These are phyloP conservation scores for Pseudozyma hubeiensis DNA, from an alignment of 1,284 basidiomycete genomes.

Conservation along the genomic window DNA sequence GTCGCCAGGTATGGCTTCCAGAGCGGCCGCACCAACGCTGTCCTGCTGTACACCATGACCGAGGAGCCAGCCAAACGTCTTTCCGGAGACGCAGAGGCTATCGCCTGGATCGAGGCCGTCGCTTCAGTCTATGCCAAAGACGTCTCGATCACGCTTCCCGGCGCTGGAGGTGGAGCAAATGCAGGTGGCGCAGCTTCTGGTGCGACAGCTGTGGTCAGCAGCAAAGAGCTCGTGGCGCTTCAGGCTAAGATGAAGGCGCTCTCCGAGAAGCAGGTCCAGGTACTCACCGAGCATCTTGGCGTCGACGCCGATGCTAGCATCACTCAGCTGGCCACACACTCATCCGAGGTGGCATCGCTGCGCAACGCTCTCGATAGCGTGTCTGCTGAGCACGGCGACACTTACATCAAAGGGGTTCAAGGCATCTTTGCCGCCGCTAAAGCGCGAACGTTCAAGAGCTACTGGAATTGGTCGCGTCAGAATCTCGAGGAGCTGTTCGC, in stretches of 20 bases:
- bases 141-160: constrained; percentile 80
- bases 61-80: constrained; percentile 94
- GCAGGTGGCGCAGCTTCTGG: constrained; percentile 73
- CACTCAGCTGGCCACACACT: background rate
- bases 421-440: constrained; percentile 92
- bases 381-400: constrained; percentile 86
- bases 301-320: constrained; percentile 88
- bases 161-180: constrained; percentile 67
- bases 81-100: constrained; percentile 88
- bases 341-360: constrained; percentile 71
- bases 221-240: constrained; percentile 97
- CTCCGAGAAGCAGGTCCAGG: constrained; percentile 84
- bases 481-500: constrained; percentile 94
- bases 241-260: constrained; percentile 90
- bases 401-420: constrained; percentile 91
- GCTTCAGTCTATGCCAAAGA: constrained; percentile 86
- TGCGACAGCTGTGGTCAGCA: constrained; percentile 70
- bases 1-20: constrained; percentile 80
- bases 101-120: constrained; percentile 88
- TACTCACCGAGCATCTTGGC: constrained; percentile 95
- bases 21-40: constrained; percentile 84
- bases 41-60: constrained; percentile 87
- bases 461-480: constrained; percentile 98
- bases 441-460: constrained; percentile 94
- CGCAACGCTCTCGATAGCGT: constrained; percentile 86